These are phyloP conservation scores for Silene noctiflora DNA, from an alignment of 179 eudicot species.

Conservation along the genomic window DNA sequence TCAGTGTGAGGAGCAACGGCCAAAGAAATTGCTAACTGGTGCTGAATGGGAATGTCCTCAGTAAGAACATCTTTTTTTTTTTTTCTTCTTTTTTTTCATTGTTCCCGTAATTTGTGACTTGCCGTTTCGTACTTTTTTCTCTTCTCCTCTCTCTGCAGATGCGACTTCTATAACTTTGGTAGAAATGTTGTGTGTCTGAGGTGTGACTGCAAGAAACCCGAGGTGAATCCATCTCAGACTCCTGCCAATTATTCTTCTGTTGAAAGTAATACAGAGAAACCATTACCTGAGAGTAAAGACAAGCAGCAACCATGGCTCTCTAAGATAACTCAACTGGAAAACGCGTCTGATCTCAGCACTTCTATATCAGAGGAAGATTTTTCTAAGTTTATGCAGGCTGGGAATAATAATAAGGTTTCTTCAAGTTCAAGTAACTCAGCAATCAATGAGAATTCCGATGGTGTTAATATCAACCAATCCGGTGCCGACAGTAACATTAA, in stretches of 20 bases:
- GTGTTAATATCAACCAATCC: slow-evolving; percentile 11
- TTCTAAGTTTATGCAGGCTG: slow-evolving; percentile 42
- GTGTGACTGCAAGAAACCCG: slow-evolving; percentile 74
- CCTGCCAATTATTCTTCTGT: slow-evolving; percentile 17
- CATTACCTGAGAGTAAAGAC: slow-evolving; percentile 38
- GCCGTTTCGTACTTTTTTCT: background rate
- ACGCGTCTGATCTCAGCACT: slow-evolving; percentile 35
- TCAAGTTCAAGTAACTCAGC: slow-evolving; percentile 29
- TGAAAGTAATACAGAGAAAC: slow-evolving; percentile 22
- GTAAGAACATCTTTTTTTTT: slow-evolving; percentile 44
- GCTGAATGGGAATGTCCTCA: slow-evolving; percentile 96
- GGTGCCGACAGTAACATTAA: slow-evolving; percentile 16
- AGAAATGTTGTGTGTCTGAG: slow-evolving; percentile 61
- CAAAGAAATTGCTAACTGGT: slow-evolving; percentile 61
- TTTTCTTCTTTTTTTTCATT: slow-evolving; percentile 16
- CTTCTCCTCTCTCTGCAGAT: slow-evolving; percentile 35
- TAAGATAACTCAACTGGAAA: slow-evolving; percentile 44
- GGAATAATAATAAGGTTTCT: slow-evolving; percentile 31
- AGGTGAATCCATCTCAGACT: slow-evolving; percentile 24
- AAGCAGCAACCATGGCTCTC: slow-evolving; percentile 52
- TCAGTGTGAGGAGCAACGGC: slow-evolving; percentile 68
- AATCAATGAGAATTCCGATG: slow-evolving; percentile 2
- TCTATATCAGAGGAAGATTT: slow-evolving; percentile 38
- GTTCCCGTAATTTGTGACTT: background rate
- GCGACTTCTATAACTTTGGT: slow-evolving; percentile 72